Evolutionary conservation across 768 basidiomycete genomes (phyloP), one percentile per base, ranked within the genome.

Genomic region (Psilocybe cubensis): DNA sequence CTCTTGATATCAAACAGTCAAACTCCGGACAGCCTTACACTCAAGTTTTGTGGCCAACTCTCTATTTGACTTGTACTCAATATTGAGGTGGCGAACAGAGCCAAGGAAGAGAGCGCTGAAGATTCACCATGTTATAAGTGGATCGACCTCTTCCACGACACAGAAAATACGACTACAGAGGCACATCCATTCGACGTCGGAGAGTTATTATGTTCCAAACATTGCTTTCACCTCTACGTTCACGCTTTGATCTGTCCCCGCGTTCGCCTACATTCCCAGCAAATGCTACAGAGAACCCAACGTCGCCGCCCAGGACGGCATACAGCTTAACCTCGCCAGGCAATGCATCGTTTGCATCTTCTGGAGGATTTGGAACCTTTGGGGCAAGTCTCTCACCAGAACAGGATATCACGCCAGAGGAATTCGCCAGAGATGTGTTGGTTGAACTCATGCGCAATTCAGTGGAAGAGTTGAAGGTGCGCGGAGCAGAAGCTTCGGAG

Each of bases 341-440:
- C 23, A 52, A 52, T 45, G 46, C 58, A 17, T 48, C 52, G 38
- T 40, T 54, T 17, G 23, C 58, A 3, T 52, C 52, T 45, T 54
- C 60, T 11, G 41, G 45, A 28, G 58, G 51, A 18, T 64, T 61
- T 52, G 58, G 53, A 17, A 59, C 45, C 46, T 64, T 59, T 48
- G 54, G 61, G n/a, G 44, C 52, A 29, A 47, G 33, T 35, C 56
- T 57, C 44, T 50, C 54, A 29, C 54, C 55, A 21, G 64, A 79
- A 25, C 78, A 79, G 52, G 76, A 80, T 44, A 77, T 78, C 33
- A 67, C 79, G 12, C 85, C 88, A 11, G 88, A 90, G 66, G 86
- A 90, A 66, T 89, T 89, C 67, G 88, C 87, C 9, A 73, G 87
- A 58, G 89, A 89, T 67, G 89, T 88, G 20, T 76, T 89, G 38